Base-by-base conservation (phyloP, 2,329 filamentous ascomycete species). In the Aspergillus versicolor region DNA sequence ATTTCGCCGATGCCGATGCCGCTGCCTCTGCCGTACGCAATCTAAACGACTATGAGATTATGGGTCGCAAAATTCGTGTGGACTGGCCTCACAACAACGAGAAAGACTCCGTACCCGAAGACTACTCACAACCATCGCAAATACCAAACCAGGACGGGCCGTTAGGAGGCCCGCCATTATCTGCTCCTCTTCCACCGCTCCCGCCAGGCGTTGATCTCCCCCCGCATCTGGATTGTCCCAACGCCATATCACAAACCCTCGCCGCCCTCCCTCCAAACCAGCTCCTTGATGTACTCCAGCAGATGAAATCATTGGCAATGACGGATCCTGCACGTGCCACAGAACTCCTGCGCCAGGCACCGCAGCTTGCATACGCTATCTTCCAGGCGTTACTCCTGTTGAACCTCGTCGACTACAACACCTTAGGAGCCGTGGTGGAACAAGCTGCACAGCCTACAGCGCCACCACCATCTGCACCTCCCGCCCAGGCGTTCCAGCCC, bases 41-140 rank as follows among this genome's bases (percentile, higher is more conserved):
- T 72, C 80, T 97, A 52, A 96, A 97, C 78, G 92, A 96, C 74
- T 88, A 91, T 77, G 93, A 97, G 73, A 87, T 97, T 70, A 95
- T 96, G 88, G 92, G 92, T 54, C 86, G 94, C 68, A 96, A 96
- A 75, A 83, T 99, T 62, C 86, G 92, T 59, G 94, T 99, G 55
- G 94, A 97, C 75, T 99, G 95, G 76, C 94, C 91, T 58, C 96
- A 96, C 74, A 93, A 97, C 73, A 91, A 91, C 63, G 88, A 88
- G 65, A 88, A 86, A 61, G 87, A 88, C 60, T 86, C 89, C 56
- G 85, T 79, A 9, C 76, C 76, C 12, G 71, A 72, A 32, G 80
- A 83, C 66, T 81, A 79, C 64, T 75, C 80, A 34, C 75, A 78
- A 51, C 70, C 71, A 32, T 68, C 73, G 24, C 72, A 74, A 55